These are phyloP conservation scores for Phialophora chinensis DNA, from an alignment of 2,329 filamentous ascomycete genomes.

Conservation along the genomic window DNA sequence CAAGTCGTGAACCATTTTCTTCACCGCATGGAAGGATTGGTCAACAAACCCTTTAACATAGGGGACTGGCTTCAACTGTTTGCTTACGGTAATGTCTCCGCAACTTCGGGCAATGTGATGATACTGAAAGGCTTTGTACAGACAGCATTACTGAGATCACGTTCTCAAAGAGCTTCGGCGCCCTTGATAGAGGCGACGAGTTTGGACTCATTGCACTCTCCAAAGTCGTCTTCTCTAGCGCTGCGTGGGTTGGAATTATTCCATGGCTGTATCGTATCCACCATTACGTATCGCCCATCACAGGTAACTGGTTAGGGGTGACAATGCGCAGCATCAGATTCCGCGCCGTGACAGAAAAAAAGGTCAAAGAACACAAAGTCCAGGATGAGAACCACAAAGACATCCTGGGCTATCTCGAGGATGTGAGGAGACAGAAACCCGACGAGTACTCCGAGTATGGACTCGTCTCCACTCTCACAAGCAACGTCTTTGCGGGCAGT, in stretches of 20 bases:
- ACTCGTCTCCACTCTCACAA: neutral
- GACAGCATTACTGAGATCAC: slow-evolving; percentile 43
- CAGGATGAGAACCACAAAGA: neutral
- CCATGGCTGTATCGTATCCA: slow-evolving; percentile 47
- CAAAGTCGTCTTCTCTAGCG: slow-evolving; percentile 31
- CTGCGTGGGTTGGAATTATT: slow-evolving; percentile 41
- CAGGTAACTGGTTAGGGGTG: neutral
- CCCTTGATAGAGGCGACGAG: slow-evolving; percentile 41
- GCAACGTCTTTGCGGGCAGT: slow-evolving; percentile 62
- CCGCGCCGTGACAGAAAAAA: neutral
- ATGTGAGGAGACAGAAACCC: slow-evolving; percentile 7
- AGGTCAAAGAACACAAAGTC: slow-evolving; percentile 1
- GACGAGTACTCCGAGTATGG: slow-evolving; percentile 2
- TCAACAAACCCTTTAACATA: slow-evolving; percentile 41
- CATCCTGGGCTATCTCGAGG: neutral
- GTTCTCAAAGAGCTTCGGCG: slow-evolving; percentile 45
- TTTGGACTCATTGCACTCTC: slow-evolving; percentile 45
- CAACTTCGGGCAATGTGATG: too few relatives aligned
- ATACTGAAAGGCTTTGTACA: neutral
- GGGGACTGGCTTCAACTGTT: slow-evolving; percentile 49
- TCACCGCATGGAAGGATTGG: slow-evolving; percentile 62
- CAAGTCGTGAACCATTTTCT: slow-evolving; percentile 75
- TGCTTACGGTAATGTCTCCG: slow-evolving; percentile 34
- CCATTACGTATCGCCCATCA: slow-evolving; percentile 28
- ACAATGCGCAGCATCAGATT: slow-evolving; percentile 5